phyloP scores from a whole-genome alignment of 164 flowering plant genomes.

The Nelumbo lutea region DNA sequence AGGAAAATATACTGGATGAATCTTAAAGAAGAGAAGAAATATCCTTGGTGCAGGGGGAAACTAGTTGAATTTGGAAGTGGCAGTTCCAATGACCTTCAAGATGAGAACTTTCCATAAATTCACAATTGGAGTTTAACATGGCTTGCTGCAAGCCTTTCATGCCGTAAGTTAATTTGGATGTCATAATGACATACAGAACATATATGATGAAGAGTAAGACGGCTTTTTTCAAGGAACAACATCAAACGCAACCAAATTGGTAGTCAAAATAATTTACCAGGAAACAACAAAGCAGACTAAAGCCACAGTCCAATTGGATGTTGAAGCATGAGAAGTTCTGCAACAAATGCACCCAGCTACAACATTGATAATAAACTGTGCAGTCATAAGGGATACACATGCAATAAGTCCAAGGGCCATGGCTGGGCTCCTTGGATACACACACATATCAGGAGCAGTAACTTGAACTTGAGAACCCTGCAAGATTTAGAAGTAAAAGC shows the following conservation, averaged over 20 bases:
- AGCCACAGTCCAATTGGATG: conserved; percentile 58
- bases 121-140: too few relatives aligned
- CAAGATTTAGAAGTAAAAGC: conserved; percentile 10
- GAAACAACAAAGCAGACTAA: conserved; percentile 67
- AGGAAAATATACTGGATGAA: too few relatives aligned
- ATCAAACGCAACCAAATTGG: not conserved
- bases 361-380: conserved; percentile 57
- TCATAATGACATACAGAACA: too few relatives aligned
- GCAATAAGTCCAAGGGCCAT: conserved; percentile 72
- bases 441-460: conserved; percentile 33
- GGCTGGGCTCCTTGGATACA: conserved; percentile 82
- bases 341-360: conserved; percentile 87
- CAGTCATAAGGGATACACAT: conserved; percentile 57
- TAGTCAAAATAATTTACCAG: conserved; percentile 47
- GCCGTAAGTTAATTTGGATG: too few relatives aligned
- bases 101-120: too few relatives aligned
- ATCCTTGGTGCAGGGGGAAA: too few relatives aligned
- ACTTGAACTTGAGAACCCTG: conserved; percentile 60
- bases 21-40: too few relatives aligned
- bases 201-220: too few relatives aligned
- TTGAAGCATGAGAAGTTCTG: conserved; percentile 44
- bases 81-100: too few relatives aligned
- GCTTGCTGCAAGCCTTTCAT: too few relatives aligned
- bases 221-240: not conserved
- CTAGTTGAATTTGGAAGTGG: too few relatives aligned